Evolutionary conservation across 1,284 basidiomycete genomes (phyloP).

Genomic region (Exobasidium cylindrosporum): DNA sequence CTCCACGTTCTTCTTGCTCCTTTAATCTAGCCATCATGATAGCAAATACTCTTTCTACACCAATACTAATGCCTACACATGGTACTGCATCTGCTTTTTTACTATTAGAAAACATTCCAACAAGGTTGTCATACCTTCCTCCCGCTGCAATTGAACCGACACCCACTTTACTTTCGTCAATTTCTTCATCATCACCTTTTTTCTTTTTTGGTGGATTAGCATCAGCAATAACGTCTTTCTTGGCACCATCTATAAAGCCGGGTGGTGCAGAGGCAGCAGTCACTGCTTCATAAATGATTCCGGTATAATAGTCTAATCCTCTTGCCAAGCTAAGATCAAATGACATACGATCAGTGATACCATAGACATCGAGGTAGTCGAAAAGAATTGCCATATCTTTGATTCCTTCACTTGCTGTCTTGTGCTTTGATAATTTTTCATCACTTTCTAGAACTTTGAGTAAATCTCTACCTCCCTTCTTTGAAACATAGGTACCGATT

Average conservation of each 20-base stretch:
- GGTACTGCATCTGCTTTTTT: conserved; percentile 71
- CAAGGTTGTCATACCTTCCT: conserved; percentile 94
- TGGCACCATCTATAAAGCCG: conserved; percentile 60
- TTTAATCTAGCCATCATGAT: conserved; percentile 82
- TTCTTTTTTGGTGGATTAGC: conserved; percentile 60
- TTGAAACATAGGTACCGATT: conserved; percentile 94
- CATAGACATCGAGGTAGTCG: conserved; percentile 76
- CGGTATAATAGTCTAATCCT: conserved; percentile 97
- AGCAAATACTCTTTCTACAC: conserved; percentile 92
- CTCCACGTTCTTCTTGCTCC: conserved; percentile 61
- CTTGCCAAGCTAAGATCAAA: conserved; percentile 95
- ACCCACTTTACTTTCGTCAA: conserved; percentile 88
- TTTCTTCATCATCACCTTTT: conserved; percentile 70
- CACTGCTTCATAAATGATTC: conserved; percentile 95
- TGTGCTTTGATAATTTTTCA: conserved; percentile 67
- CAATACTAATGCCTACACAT: conserved; percentile 90
- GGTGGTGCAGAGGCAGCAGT: conserved; percentile 91
- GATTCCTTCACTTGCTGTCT: conserved; percentile 73
- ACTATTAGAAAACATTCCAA: conserved; percentile 83
- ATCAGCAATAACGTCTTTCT: conserved; percentile 29
- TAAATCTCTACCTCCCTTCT: conserved; percentile 83
- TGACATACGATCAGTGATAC: conserved; percentile 71
- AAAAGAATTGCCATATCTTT: conserved; percentile 88
- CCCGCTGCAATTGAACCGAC: conserved; percentile 97
- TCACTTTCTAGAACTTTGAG: conserved; percentile 74